Evolutionary conservation across 169 alveolate genomes (phyloP), one percentile per base, ranked within the genome.

Genomic region (Eimeria sp.): DNA sequence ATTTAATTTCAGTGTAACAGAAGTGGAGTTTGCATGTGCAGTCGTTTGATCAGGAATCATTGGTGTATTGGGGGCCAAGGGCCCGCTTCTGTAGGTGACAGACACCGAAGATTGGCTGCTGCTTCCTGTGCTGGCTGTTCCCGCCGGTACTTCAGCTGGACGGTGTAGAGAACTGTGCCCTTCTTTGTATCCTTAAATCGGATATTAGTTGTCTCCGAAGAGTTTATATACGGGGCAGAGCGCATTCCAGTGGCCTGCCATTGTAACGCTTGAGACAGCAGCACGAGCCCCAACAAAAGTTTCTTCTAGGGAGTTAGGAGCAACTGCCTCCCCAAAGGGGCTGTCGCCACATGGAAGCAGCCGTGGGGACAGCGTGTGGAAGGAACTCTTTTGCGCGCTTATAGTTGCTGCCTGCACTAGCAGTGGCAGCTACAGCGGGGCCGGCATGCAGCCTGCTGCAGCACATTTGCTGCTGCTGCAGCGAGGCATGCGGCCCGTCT

Each of bases 401-500:
- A 83, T 83, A 13, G 91, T 58, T 83, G 75, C 75, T n/a, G 75
- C 30, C 30, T 34, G 83, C 54, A 43, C 80, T 30, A 58, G 92
- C 78, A 58, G 67, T 43, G 34, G 82, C 67, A 87, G 82, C 82
- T 43, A 20, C 94, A 87, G 83, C 51, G 72, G 94, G n/a, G 82
- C 94, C 94, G 94, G 94, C 94, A 87, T 87, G 94, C 93, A 63
- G 93, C 84, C 63, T 43, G 94, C 94, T 40, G 94, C 94, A 61
- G 83, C 94, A 65, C 80, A 25, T 34, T 63, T 63, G 94, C 94
- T 87, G 94, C 94, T 34, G 94, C 82, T 87, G 94, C 94, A 87
- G 94, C 82, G 94, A 45, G 83, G 82, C 82, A 30, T 54, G 18
- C 94, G 94, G n/a, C 70, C 83, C 51, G 54, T 47, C 82, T 45